phyloP scores from a whole-genome alignment of 164 flowering plant species.

The Stephania cephalantha region DNA sequence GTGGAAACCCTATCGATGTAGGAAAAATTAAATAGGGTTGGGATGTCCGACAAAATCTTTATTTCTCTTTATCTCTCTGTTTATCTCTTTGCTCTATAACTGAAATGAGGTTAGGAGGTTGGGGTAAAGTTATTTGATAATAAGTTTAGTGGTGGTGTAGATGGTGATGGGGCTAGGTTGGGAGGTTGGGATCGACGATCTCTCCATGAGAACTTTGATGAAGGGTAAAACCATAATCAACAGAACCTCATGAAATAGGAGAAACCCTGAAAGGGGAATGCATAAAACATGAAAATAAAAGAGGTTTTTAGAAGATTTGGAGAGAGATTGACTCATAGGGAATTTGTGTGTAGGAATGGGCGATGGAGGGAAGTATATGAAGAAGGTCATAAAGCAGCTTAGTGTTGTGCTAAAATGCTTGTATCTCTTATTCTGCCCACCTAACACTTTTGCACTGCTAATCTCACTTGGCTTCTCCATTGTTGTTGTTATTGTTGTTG shows the following conservation, averaged over 20 bases:
- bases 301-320: neutral
- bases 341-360: constrained; percentile 46
- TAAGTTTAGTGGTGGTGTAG: no score
- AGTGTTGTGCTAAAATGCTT: constrained; percentile 81
- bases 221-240: no score
- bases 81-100: no score
- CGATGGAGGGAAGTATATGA: constrained; percentile 82
- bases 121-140: no score
- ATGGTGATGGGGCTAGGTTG: no score
- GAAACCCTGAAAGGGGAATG: neutral
- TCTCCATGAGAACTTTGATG: no score
- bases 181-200: no score
- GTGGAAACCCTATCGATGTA: no score
- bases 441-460: constrained; percentile 87
- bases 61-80: no score
- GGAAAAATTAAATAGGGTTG: no score
- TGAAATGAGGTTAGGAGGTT: no score
- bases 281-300: neutral
- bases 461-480: constrained; percentile 53
- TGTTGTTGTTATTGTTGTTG: neutral
- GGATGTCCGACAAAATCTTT: no score
- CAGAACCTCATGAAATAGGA: neutral
- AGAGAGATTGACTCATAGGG: constrained; percentile 49
- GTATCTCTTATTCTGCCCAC: constrained; percentile 89
- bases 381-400: constrained; percentile 88